phyloP scores from a whole-genome alignment of 2,329 filamentous ascomycete genomes.

The Fusarium agapanthi region DNA sequence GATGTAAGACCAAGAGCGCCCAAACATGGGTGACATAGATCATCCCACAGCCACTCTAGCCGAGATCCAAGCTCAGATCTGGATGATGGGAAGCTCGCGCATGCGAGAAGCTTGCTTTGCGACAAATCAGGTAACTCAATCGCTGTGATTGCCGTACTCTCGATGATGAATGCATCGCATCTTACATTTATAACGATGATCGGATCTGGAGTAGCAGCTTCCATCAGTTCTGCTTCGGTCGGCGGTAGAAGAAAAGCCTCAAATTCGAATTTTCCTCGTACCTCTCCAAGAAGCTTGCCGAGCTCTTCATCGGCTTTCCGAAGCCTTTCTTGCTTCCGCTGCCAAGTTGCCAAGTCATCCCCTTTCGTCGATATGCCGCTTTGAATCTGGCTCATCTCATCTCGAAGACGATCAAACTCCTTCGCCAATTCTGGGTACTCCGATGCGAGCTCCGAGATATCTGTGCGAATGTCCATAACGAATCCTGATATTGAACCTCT shows the following conservation, averaged over 20 bases:
- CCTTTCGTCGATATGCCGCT: rapidly evolving
- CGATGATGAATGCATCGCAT: not conserved
- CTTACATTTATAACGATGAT: not conserved
- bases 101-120: not conserved
- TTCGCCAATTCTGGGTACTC: not conserved
- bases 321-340: not conserved
- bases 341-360: not conserved
- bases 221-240: not conserved
- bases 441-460: rapidly evolving
- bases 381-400: not conserved
- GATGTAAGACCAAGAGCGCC: rapidly evolving
- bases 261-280: not conserved
- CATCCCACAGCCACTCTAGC: not conserved
- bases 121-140: not conserved
- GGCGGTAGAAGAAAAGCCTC: not conserved
- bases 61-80: not conserved
- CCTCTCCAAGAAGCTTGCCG: rapidly evolving
- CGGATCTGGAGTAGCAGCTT: not conserved
- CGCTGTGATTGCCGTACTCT: not conserved
- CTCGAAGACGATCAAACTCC: not conserved
- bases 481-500: not conserved
- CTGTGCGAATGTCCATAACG: not conserved
- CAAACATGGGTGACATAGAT: not conserved
- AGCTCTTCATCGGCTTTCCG: not conserved
- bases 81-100: not conserved